Base-by-base conservation (phyloP, 2,329 filamentous ascomycete species). In the Fusarium sp. region DNA sequence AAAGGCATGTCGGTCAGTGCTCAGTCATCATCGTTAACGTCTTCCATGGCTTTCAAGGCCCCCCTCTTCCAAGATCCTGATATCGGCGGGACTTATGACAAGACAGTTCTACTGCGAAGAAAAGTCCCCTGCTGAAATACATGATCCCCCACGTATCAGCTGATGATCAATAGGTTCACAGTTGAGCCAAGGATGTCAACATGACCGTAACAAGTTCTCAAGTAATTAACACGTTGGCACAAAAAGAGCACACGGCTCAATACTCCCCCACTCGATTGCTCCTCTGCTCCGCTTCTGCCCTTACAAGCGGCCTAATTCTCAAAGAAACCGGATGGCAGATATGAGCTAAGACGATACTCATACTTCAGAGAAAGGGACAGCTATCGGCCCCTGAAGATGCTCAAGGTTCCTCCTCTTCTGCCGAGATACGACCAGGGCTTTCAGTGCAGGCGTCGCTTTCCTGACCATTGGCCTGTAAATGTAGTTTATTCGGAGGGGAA, bases 191-290 rank as follows among this genome's bases (percentile, higher is more conserved):
- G 30, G 32, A 41, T 20, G 22, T 40, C 45, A 34, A 20, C 22
- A 42, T 7, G 22, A 65, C 20, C n/a, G 30, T n/a, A 9, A 13
- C 30, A 51, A 27, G 32, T 45, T 32, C 29, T 34, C 32, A 42
- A 42, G 41, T 29, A 44, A n/a, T 37, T 12, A n/a, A 37, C 54
- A 44, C 29, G 22, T 61, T 40, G 29, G n/a, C 34, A 55, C 29
- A 47, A 55, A 47, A 55, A n/a, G 30, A 46, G 30, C 25, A 22
- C 37, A 41, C 51, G 37, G 49, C 24, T 49, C 40, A 54, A 34
- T 52, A 41, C 25, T 55, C 41, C 69, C 71, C 67, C 64, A 60
- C 46, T 29, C 63, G 32, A 52, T 59, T 65, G 47, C 52, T 65
- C 63, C 61, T 51, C 30, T 47, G 18, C 60, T 65, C 61, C 61